Conservation (phyloP, 345 rosid species). For the Salix viminalis region DNA sequence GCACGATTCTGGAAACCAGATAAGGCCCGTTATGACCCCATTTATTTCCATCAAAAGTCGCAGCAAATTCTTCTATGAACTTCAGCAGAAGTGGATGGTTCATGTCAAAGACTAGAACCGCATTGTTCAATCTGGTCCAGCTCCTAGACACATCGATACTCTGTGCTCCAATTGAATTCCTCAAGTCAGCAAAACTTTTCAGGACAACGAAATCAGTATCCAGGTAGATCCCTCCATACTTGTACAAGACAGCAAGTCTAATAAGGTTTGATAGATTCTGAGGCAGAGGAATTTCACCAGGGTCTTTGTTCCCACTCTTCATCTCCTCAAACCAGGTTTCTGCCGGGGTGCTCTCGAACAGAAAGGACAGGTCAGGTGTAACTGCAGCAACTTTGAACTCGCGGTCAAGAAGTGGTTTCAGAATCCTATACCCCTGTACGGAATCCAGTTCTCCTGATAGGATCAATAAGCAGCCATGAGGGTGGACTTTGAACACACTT, state of each 20-base stretch:
- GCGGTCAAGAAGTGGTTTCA: slow-evolving; percentile 51
- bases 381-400: slow-evolving; percentile 48
- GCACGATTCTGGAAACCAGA: slow-evolving; percentile 59
- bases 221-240: slow-evolving; percentile 70
- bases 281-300: slow-evolving; percentile 63
- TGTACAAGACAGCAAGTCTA: slow-evolving; percentile 60
- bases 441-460: slow-evolving; percentile 66
- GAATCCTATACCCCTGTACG: slow-evolving; percentile 36
- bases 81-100: slow-evolving; percentile 55
- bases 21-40: slow-evolving; percentile 95
- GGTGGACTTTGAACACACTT: slow-evolving; percentile 61
- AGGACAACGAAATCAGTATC: slow-evolving; percentile 75
- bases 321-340: slow-evolving; percentile 61
- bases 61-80: slow-evolving; percentile 69
- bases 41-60: slow-evolving; percentile 65
- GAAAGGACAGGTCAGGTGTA: slow-evolving; percentile 54
- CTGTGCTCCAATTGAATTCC: slow-evolving; percentile 78
- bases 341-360: slow-evolving; percentile 63
- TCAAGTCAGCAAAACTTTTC: slow-evolving; percentile 43
- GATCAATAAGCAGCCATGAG: slow-evolving; percentile 61
- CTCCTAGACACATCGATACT: slow-evolving; percentile 43
- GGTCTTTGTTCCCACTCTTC: slow-evolving; percentile 59
- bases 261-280: slow-evolving; percentile 76
- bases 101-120: slow-evolving; percentile 62
- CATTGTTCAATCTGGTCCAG: slow-evolving; percentile 79